These are phyloP conservation scores for Pyracantha coccinea DNA, from an alignment of 331 rosid genomes.

Conservation along the genomic window DNA sequence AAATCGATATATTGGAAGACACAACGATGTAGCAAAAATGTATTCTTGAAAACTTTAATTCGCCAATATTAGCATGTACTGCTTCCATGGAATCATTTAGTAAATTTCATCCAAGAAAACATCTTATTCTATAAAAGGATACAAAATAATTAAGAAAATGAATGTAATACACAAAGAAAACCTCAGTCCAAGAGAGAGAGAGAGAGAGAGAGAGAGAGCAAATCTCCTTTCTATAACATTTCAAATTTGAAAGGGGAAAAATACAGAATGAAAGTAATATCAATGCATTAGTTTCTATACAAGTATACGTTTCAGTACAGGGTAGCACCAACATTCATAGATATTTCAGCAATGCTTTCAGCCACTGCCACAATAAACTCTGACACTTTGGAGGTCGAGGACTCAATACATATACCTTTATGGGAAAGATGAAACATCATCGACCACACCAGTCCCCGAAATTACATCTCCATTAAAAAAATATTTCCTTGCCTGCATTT, in stretches of 20 bases:
- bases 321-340: neutral
- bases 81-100: neutral
- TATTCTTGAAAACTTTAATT: neutral
- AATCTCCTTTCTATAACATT: too few species aligned
- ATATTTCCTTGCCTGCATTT: neutral
- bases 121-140: neutral
- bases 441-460: neutral
- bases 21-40: neutral
- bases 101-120: neutral
- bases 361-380: neutral
- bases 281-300: neutral
- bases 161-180: too few species aligned
- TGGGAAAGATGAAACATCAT: neutral
- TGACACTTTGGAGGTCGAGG: neutral
- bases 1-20: neutral
- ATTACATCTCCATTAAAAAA: neutral
- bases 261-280: neutral
- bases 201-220: too few species aligned
- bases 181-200: too few species aligned
- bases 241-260: neutral
- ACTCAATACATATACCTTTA: neutral
- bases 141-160: too few species aligned
- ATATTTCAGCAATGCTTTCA: neutral
- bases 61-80: neutral
- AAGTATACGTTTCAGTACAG: neutral